Evolutionary conservation across 805 yeast genomes (phyloP).

Genomic region (Candida taoyuanica): DNA sequence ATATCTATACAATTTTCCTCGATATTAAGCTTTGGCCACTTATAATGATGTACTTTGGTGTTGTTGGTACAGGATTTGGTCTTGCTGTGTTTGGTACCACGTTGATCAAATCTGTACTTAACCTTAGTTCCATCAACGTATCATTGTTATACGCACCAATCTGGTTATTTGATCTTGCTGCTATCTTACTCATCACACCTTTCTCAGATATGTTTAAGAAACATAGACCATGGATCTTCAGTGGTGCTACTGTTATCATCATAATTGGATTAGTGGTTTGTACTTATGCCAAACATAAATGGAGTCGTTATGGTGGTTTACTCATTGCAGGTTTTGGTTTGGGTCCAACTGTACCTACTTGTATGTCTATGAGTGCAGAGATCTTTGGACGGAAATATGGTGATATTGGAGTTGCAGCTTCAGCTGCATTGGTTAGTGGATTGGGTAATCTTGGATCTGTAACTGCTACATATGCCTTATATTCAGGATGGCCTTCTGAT

Average conservation of each 20-base stretch:
- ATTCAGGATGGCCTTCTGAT: conserved; percentile 86
- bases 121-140: conserved; percentile 62
- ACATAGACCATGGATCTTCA: conserved; percentile 58
- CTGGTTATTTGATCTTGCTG: conserved; percentile 81
- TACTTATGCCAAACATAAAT: conserved; percentile 66
- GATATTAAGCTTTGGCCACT: conserved; percentile 78
- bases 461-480: conserved; percentile 78
- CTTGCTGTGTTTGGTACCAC: conserved; percentile 82
- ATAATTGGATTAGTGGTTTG: conserved; percentile 72
- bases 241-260: conserved; percentile 58
- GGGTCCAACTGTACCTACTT: conserved; percentile 87
- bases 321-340: conserved; percentile 81
- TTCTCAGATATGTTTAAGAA: conserved; percentile 66
- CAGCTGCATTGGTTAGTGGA: conserved; percentile 80
- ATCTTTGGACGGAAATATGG: conserved; percentile 69
- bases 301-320: conserved; percentile 79
- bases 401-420: conserved; percentile 79
- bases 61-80: conserved; percentile 88
- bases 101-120: conserved; percentile 53
- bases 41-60: conserved; percentile 86
- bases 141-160: conserved; percentile 83
- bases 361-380: conserved; percentile 80
- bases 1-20: conserved; percentile 46
- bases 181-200: conserved; percentile 72
- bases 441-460: conserved; percentile 86